Evolutionary conservation across 1,284 basidiomycete species (phyloP), one percentile per base, ranked within the genome.

Genomic region (Trametes pubescens): DNA sequence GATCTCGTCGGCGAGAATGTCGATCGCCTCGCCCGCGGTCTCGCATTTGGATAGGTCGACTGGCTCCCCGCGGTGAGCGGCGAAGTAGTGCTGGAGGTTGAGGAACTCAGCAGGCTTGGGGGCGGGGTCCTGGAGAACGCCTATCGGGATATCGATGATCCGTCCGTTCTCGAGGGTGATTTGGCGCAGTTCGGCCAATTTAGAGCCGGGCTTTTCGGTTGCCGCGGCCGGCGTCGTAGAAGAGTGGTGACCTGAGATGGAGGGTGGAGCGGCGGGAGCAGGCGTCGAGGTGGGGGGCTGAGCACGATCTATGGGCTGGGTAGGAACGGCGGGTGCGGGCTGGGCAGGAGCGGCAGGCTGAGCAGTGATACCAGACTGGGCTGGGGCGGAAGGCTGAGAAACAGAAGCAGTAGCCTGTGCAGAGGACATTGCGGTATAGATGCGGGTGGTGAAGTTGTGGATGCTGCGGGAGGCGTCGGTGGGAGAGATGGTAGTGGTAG

Each of bases 1-100:
- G 21, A 68, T 43, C 57, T 68, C 67, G 40, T 62, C 51, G 21
- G 67, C 64, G 16, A 68, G 59, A 9, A 64, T 22, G 51, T 66
- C 64, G 51, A 68, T 35, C 11, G 58, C 59, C 35, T 65, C 64
- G 47, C 65, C 64, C 7, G 51, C 53, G 34, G 46, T 64, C 44
- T 37, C 51, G 62, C 64, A 65, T 21, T 51, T 18, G 9, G 56
- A 29, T 26, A 68, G 51, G 44, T 62, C 54, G n/a, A 54, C 10
- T 24, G 57, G 46, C 16, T 43, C 24, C 6, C 54, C 44, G 14
- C 51, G 46, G 8, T 46, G 32, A 2, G 26, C 40, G 14, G 37
- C 35, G 44, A 58, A 65, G 62, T 65, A 44, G 51, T 64, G 64
- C 52, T 65, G 62, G 53, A 68, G 65, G 60, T 68, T 54, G 2